These are phyloP conservation scores for Lactifluus pinguis DNA, from an alignment of 768 basidiomycete species.

Conservation along the genomic window DNA sequence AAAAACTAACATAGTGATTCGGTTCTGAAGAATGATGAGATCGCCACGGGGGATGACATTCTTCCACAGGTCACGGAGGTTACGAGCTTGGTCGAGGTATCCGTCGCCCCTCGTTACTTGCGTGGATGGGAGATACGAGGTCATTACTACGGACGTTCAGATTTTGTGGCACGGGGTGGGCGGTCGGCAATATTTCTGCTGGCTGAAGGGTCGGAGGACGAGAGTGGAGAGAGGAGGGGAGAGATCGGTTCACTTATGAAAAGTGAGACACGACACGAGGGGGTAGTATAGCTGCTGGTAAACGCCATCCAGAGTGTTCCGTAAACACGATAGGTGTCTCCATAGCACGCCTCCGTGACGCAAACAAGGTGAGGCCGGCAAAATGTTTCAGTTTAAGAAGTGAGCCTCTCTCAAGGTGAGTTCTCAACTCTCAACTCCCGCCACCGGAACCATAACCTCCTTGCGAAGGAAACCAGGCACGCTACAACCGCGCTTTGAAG, in stretches of 20 bases:
- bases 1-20: slow-evolving; percentile 1
- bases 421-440: not conserved
- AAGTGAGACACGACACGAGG: not conserved
- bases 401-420: too few relatives aligned
- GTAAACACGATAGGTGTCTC: not conserved
- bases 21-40: not conserved
- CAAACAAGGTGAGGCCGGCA: not conserved
- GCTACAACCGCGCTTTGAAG: not conserved
- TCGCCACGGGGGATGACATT: slow-evolving; percentile 1
- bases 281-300: not conserved
- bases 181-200: too few relatives aligned
- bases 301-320: not conserved
- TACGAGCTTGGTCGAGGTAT: slow-evolving; percentile 7
- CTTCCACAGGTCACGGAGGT: slow-evolving; percentile 7
- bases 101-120: slow-evolving; percentile 6
- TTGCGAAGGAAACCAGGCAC: not conserved
- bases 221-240: not conserved
- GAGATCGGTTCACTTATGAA: not conserved
- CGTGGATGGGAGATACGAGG: slow-evolving; percentile 1
- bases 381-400: not conserved
- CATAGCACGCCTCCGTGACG: not conserved
- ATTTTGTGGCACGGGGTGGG: too few relatives aligned
- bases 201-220: not conserved
- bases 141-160: not conserved
- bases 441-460: not conserved